Evolutionary conservation across 2,329 filamentous ascomycete genomes (phyloP).

Genomic region (Tricladium varicosporioides): DNA sequence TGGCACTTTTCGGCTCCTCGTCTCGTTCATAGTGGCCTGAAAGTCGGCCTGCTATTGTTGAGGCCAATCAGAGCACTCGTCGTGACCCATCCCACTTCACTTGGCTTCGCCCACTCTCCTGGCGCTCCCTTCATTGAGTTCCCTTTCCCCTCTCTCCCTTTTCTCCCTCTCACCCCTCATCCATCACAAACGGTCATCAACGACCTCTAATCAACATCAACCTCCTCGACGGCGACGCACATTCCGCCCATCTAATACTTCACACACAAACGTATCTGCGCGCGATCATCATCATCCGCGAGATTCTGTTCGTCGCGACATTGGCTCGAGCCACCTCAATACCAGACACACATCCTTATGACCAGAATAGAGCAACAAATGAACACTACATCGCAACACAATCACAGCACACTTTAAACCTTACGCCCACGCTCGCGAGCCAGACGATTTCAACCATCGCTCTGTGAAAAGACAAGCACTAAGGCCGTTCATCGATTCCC

Average conservation of each 20-base stretch:
- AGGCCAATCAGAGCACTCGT: too few species aligned
- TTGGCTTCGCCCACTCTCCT: conserved; percentile 19
- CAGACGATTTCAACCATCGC: conserved; percentile 38
- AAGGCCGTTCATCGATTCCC: conserved; percentile 11
- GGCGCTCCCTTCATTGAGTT: conserved; percentile 9
- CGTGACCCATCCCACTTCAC: conserved; percentile 19
- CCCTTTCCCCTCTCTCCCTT: conserved; percentile 23
- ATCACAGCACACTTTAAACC: conserved; percentile 67
- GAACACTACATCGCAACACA: conserved; percentile 48
- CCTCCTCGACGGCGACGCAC: conserved; percentile 23
- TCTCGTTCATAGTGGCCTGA: not conserved
- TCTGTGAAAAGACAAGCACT: conserved; percentile 27
- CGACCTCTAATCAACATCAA: conserved; percentile 23
- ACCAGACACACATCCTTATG: conserved; percentile 50
- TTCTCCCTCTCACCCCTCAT: conserved; percentile 25
- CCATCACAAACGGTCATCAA: conserved; percentile 11
- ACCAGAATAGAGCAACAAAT: conserved; percentile 53
- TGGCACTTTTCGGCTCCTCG: not conserved
- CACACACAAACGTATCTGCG: conserved; percentile 16
- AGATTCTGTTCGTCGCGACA: conserved; percentile 27
- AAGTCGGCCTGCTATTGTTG: too few species aligned
- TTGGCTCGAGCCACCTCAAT: conserved; percentile 37
- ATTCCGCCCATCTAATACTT: conserved; percentile 24
- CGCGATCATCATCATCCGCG: conserved; percentile 8
- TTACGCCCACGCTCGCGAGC: conserved; percentile 46